Percentiles rank a stretch among this genome's conserved stretches.
Evolutionary conservation across 2,329 filamentous ascomycete genomes (phyloP).

Genomic region (Colletotrichum lini): DNA sequence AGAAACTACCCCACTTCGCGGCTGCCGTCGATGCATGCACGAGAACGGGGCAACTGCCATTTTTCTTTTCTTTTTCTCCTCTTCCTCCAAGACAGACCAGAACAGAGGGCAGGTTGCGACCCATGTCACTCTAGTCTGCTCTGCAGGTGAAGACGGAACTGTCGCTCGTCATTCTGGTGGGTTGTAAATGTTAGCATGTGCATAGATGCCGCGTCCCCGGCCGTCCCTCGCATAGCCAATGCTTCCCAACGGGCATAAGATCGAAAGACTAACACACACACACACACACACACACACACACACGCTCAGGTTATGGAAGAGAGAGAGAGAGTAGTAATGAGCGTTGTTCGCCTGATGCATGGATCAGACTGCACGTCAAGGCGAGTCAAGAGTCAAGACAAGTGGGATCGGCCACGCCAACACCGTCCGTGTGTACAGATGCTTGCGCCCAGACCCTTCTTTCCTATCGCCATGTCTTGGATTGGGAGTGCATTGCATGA

Average conservation of each 20-base stretch:
- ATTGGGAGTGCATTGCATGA: slow-evolving; percentile 17
- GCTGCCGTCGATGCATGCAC: slow-evolving; percentile 22
- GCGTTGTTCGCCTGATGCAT: slow-evolving; percentile 31
- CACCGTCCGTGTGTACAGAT: slow-evolving; percentile 30
- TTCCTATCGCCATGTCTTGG: slow-evolving; percentile 27
- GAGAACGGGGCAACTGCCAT: slow-evolving; percentile 22
- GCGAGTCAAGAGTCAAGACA: slow-evolving; percentile 33
- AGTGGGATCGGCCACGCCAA: slow-evolving; percentile 37
- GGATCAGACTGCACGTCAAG: slow-evolving; percentile 35
- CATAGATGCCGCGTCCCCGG: neutral
- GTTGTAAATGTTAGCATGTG: neutral
- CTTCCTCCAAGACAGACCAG: neutral
- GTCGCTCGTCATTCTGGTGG: neutral
- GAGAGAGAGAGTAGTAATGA: neutral
- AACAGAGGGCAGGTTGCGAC: neutral
- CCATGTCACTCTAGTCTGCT: neutral
- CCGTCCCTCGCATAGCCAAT: neutral
- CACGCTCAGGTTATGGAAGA: too few relatives aligned
- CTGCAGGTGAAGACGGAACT: neutral
- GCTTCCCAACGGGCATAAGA: neutral
- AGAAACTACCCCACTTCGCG: slow-evolving; percentile 8
- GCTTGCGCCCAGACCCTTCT: slow-evolving; percentile 33
- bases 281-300: neutral
- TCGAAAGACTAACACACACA: neutral
- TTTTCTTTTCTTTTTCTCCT: neutral